Conservation (phyloP, 169 alveolate species). For the Cryptosporidium ubiquitum region DNA sequence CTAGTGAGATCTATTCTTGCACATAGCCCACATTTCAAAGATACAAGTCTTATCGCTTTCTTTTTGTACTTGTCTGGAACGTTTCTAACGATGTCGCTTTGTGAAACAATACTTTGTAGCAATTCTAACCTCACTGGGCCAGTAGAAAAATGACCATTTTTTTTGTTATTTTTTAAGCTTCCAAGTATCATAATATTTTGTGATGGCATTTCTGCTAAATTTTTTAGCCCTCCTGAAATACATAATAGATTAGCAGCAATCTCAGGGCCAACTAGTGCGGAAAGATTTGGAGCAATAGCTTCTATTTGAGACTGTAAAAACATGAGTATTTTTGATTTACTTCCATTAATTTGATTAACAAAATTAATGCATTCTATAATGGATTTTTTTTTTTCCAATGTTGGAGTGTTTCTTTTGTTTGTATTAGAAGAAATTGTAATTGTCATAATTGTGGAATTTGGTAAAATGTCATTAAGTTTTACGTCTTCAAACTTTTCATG, state of each 20-base stretch:
- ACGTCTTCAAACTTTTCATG: conserved; percentile 84
- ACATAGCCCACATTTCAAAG: conserved; percentile 84
- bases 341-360: neutral
- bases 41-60: conserved; percentile 85
- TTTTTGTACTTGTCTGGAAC: conserved; percentile 79
- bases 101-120: conserved; percentile 79
- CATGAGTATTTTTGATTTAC: conserved; percentile 66
- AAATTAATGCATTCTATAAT: conserved; percentile 69
- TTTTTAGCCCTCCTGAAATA: conserved; percentile 93
- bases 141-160: conserved; percentile 36
- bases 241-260: conserved; percentile 96
- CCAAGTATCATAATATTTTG: conserved; percentile 90
- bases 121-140: conserved; percentile 53
- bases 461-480: conserved; percentile 84
- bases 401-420: conserved; percentile 79
- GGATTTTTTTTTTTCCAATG: conserved; percentile 73
- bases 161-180: conserved; percentile 50
- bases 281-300: conserved; percentile 95
- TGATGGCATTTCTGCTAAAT: conserved; percentile 92
- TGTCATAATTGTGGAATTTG: conserved; percentile 89
- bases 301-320: conserved; percentile 91
- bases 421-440: conserved; percentile 89
- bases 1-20: conserved; percentile 86
- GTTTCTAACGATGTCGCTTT: conserved; percentile 84
- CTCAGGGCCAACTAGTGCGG: conserved; percentile 95